Conservation (phyloP, 2,329 filamentous ascomycete species). For the Nigrospora osmanthi region DNA sequence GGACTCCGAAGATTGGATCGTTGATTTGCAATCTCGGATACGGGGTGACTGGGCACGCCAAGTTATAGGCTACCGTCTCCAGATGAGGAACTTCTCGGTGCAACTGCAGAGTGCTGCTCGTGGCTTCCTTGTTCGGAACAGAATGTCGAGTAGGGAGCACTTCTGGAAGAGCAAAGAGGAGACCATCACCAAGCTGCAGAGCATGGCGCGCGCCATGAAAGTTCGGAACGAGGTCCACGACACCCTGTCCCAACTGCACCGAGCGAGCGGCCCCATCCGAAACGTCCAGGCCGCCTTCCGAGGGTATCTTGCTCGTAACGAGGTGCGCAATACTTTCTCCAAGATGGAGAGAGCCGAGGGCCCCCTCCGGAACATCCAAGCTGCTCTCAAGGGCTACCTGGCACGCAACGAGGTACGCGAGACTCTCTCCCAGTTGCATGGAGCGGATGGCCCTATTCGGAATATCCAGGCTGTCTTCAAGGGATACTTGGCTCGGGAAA, state of each 20-base stretch:
- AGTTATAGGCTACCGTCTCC: slow-evolving; percentile 70
- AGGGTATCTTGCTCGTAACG: slow-evolving; percentile 57
- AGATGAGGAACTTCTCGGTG: slow-evolving; percentile 75
- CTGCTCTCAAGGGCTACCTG: slow-evolving; percentile 59
- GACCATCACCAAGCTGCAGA: slow-evolving; percentile 74
- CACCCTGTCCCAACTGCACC: slow-evolving; percentile 45
- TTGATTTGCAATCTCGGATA: slow-evolving; percentile 79
- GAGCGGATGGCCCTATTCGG: slow-evolving; percentile 51
- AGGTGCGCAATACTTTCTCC: slow-evolving; percentile 42
- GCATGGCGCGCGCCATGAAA: slow-evolving; percentile 64
- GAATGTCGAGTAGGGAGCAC: slow-evolving; percentile 53
- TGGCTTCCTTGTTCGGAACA: slow-evolving; percentile 64
- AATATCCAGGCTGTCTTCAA: slow-evolving; percentile 59
- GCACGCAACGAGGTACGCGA: slow-evolving; percentile 44
- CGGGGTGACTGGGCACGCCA: slow-evolving; percentile 84
- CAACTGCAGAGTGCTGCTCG: slow-evolving; percentile 72
- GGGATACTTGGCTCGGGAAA: slow-evolving; percentile 57
- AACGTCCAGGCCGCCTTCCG: slow-evolving; percentile 59
- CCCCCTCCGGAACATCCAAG: slow-evolving; percentile 58
- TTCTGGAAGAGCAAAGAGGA: slow-evolving; percentile 64
- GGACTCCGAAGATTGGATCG: slow-evolving; percentile 70
- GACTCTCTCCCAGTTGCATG: too few relatives aligned
- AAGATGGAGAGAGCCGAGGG: slow-evolving; percentile 48
- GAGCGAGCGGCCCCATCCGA: slow-evolving; percentile 51
- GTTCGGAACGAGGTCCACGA: slow-evolving; percentile 50